A percentile compares a stretch with the other conserved stretches of the same genome.
These are phyloP conservation scores for Cordyceps cateniannulata DNA, from an alignment of 2,329 filamentous ascomycete species.

Conservation along the genomic window DNA sequence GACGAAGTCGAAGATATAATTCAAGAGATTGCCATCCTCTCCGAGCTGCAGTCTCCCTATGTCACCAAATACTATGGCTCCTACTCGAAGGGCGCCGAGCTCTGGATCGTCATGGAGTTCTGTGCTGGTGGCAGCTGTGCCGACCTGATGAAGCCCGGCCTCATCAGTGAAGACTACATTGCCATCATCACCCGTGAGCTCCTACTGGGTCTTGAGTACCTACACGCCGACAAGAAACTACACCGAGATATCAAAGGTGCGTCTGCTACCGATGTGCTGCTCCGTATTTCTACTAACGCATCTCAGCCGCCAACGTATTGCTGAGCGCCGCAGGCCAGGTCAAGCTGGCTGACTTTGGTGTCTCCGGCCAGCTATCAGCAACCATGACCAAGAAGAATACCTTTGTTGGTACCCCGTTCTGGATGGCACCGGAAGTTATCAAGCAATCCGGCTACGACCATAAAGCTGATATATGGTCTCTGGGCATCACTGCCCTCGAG, in stretches of 20 bases:
- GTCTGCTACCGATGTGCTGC: not conserved
- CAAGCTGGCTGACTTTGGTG: slow-evolving; percentile 94
- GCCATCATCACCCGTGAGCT: slow-evolving; percentile 90
- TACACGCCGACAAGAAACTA: slow-evolving; percentile 92
- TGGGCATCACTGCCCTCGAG: slow-evolving; percentile 90
- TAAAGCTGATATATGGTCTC: slow-evolving; percentile 96
- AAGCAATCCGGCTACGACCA: slow-evolving; percentile 97
- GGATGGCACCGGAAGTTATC: slow-evolving; percentile 99
- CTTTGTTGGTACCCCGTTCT: slow-evolving; percentile 96
- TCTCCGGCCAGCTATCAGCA: slow-evolving; percentile 90
- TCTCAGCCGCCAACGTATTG: slow-evolving; percentile 80
- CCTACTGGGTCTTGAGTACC: slow-evolving; percentile 81
- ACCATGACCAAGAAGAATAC: slow-evolving; percentile 99
- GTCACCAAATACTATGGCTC: slow-evolving; percentile 98
- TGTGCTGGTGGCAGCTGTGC: slow-evolving; percentile 95
- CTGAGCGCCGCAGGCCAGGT: slow-evolving; percentile 88
- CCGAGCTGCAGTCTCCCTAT: slow-evolving; percentile 90
- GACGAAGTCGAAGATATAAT: slow-evolving; percentile 99
- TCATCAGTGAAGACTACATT: slow-evolving; percentile 92
- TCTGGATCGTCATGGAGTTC: slow-evolving; percentile 99
- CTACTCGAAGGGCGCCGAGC: slow-evolving; percentile 87
- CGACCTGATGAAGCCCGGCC: slow-evolving; percentile 88
- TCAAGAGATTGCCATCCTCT: slow-evolving; percentile 95
- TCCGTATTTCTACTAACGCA: not conserved
- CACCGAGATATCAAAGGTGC: slow-evolving; percentile 93